phyloP scores from a whole-genome alignment of 179 eudicot genomes.

The Vitellaria paradoxa region DNA sequence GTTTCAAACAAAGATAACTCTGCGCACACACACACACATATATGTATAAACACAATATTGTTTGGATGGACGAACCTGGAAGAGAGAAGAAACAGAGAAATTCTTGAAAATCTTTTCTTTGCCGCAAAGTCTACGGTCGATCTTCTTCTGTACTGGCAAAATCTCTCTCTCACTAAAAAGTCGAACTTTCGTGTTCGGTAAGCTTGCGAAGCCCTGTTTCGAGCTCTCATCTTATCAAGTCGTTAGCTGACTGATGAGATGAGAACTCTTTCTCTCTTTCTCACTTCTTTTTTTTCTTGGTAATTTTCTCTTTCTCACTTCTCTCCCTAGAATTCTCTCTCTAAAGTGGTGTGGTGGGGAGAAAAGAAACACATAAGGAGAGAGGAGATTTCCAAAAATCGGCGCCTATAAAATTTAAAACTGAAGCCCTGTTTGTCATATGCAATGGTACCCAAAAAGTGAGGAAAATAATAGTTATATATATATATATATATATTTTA shows the following conservation, averaged over 20 bases:
- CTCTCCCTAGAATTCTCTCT: slow-evolving; percentile 8
- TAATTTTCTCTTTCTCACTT: background rate
- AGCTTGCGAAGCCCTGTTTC: slow-evolving; percentile 4
- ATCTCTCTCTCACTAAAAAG: background rate
- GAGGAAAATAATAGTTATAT: too few relatives aligned
- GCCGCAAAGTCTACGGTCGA: background rate
- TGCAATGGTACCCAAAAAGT: too few relatives aligned
- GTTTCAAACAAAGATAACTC: background rate
- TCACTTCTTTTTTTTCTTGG: background rate
- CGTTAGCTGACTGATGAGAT: slow-evolving; percentile 8
- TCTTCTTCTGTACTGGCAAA: background rate
- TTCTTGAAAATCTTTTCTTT: background rate
- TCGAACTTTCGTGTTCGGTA: slow-evolving; percentile 12
- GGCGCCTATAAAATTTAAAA: too few relatives aligned
- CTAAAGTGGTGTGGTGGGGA: background rate
- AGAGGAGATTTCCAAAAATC: too few relatives aligned
- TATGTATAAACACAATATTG: too few relatives aligned
- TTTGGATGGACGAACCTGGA: background rate
- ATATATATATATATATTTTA: too few relatives aligned
- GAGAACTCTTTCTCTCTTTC: slow-evolving; percentile 1
- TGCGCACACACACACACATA: background rate
- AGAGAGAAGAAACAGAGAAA: background rate
- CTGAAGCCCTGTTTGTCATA: too few relatives aligned
- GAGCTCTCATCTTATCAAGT: background rate
- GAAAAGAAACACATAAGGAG: background rate